Evolutionary conservation across 805 yeast species (phyloP).

Genomic region (Wickerhamomyces queroliae): DNA sequence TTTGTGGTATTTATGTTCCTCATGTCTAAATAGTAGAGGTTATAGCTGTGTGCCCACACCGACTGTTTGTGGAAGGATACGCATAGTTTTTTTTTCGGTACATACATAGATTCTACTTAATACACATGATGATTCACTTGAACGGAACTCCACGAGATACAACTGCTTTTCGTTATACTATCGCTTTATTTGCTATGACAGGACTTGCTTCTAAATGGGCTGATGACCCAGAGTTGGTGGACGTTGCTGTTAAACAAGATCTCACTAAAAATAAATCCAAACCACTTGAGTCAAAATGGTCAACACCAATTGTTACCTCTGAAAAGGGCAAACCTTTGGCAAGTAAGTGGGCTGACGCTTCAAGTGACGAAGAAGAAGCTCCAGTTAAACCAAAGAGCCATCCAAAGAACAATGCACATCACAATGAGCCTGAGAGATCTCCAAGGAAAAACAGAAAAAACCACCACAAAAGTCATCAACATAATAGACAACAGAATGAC

Average conservation of each 20-base stretch:
- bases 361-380: conserved; percentile 1
- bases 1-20: too few species aligned
- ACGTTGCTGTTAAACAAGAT: conserved; percentile 15
- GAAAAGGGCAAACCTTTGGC: conserved; percentile 10
- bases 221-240: conserved; percentile 11
- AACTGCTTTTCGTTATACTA: too few species aligned
- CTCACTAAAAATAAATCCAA: not conserved
- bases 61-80: too few species aligned
- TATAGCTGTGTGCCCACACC: too few species aligned
- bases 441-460: not conserved
- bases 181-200: not conserved
- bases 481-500: not conserved
- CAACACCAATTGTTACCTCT: conserved; percentile 10
- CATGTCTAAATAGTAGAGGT: too few species aligned
- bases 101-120: too few species aligned
- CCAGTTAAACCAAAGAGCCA: not conserved
- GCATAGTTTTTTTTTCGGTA: too few species aligned
- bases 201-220: conserved; percentile 20
- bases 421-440: not conserved
- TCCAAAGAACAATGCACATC: not conserved
- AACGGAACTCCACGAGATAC: too few species aligned
- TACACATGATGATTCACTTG: too few species aligned
- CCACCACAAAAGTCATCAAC: not conserved
- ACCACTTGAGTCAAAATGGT: conserved; percentile 18
- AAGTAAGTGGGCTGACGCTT: conserved; percentile 9